Evolutionary conservation across 1,284 basidiomycete species (phyloP).

Genomic region (Microbotryum violaceum): DNA sequence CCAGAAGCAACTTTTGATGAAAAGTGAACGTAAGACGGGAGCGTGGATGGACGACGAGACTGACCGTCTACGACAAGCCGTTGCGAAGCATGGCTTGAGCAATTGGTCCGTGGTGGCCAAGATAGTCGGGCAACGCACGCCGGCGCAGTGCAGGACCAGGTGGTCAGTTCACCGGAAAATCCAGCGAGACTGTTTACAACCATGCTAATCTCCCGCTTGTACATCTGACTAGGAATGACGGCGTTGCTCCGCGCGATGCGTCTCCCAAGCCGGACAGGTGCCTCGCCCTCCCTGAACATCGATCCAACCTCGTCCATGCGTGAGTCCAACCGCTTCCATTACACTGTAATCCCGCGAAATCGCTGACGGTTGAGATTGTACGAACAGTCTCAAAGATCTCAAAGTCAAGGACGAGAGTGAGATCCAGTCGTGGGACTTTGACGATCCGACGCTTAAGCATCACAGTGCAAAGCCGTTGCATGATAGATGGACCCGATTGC

Average conservation of each 20-base stretch:
- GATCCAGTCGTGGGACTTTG: constrained; percentile 20
- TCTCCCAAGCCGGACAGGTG: constrained; percentile 44
- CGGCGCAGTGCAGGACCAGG: constrained; percentile 76
- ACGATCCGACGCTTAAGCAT: constrained; percentile 15
- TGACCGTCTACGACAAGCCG: constrained; percentile 42
- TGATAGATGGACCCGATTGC: constrained; percentile 21
- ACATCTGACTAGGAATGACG: constrained; percentile 44
- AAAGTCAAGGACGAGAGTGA: constrained; percentile 20
- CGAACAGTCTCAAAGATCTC: constrained; percentile 19
- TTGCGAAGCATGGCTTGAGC: constrained; percentile 66
- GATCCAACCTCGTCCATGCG: constrained; percentile 71
- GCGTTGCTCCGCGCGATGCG: constrained; percentile 60
- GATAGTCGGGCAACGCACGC: constrained; percentile 63
- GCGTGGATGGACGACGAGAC: constrained; percentile 51
- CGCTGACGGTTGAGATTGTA: not conserved
- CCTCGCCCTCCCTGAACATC: constrained; percentile 48
- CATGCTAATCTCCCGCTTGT: not conserved
- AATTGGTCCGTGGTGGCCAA: constrained; percentile 66
- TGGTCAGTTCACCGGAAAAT: constrained; percentile 48
- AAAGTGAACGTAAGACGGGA: constrained; percentile 42
- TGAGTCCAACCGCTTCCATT: constrained; percentile 39
- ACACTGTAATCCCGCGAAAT: not conserved
- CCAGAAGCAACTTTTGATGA: constrained; percentile 55
- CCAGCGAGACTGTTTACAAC: not conserved
- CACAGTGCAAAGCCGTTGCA: constrained; percentile 26